Evolutionary conservation across 2,329 filamentous ascomycete species (phyloP), one percentile per base, ranked within the genome.

Genomic region (Dactylonectria estremocensis): DNA sequence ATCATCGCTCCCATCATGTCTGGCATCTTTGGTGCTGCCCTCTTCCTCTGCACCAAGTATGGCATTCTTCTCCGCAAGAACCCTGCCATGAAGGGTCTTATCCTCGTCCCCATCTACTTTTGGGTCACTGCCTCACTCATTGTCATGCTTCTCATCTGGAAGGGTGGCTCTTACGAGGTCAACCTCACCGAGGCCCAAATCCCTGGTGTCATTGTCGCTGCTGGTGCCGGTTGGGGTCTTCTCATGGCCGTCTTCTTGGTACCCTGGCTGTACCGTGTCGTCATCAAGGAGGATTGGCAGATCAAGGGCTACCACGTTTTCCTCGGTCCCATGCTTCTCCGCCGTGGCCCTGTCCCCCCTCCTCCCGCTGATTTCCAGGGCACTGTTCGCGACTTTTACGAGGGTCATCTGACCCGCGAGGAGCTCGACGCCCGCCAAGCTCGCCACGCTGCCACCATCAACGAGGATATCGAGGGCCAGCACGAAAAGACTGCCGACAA

Each of bases 251-350:
- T 87, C 67, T 89, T 89, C 78, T 84, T 91, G 66, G 82, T 90
- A 18, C 89, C 89, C 3, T 91, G 86, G 82, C 75, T 91, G 65
- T 86, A 90, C 77, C 84, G 87, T 63, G 83, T 86, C 50, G 82
- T 92, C 71, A 79, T 91, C 78, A 80, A 85, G 79, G 84, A 91
- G 70, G 89, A 92, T 80, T 87, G 89, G 87, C 79, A 88, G 74
- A 80, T 92, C 66, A 85, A 85, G 69, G 79, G 83, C 77, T 90
- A 83, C 76, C 83, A 90, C 67, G 80, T 90, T 63, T 71, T 84
- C 66, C 77, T 84, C 16, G 89, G 89, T 0, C 88, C 86, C 28
- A 77, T 89, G 0, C 83, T 90, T 8, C 83, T 88, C 56, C 78
- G 78, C 14, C 84, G 84, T 35, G 73, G 70, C 1, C 73, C 74